Percentiles rank a stretch among this genome's conserved stretches.
Evolutionary conservation across 2,329 filamentous ascomycete genomes (phyloP).

Genomic region (Colletotrichum tropicicola): DNA sequence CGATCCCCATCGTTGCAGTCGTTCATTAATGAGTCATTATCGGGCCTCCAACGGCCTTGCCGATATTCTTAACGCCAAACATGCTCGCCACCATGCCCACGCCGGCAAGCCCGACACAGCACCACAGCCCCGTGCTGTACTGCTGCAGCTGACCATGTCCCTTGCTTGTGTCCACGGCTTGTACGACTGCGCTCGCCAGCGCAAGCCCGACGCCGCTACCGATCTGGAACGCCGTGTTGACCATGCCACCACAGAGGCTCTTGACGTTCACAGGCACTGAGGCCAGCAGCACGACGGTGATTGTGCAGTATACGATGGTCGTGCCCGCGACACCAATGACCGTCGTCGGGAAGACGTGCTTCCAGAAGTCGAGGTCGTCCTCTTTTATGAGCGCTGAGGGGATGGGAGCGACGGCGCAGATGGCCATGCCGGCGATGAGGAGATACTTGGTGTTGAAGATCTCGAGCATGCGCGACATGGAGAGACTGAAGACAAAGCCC

Average conservation of each 20-base stretch:
- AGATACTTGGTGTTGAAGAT: slow-evolving; percentile 22
- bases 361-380: slow-evolving; percentile 23
- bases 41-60: not conserved
- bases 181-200: slow-evolving; percentile 10
- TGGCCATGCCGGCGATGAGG: slow-evolving; percentile 9
- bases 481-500: slow-evolving; percentile 21
- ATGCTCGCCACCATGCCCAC: slow-evolving; percentile 14
- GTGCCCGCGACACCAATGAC: slow-evolving; percentile 19
- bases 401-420: slow-evolving; percentile 17
- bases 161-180: slow-evolving; percentile 17
- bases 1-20: not conserved
- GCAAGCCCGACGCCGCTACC: slow-evolving; percentile 20
- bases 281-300: slow-evolving; percentile 24
- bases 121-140: slow-evolving; percentile 17
- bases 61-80: slow-evolving; percentile 15
- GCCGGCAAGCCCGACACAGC: slow-evolving; percentile 15
- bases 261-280: slow-evolving; percentile 24
- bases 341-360: slow-evolving; percentile 23
- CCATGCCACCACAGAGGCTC: slow-evolving; percentile 26
- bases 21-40: not conserved
- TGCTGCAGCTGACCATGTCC: slow-evolving; percentile 10
- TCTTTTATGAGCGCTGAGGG: slow-evolving; percentile 17
- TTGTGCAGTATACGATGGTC: slow-evolving; percentile 26
- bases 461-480: slow-evolving; percentile 27
- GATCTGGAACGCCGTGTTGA: slow-evolving; percentile 27